These are phyloP conservation scores for Tetragonia tetragonoides DNA, from an alignment of 148 eudicot genomes.

Conservation along the genomic window DNA sequence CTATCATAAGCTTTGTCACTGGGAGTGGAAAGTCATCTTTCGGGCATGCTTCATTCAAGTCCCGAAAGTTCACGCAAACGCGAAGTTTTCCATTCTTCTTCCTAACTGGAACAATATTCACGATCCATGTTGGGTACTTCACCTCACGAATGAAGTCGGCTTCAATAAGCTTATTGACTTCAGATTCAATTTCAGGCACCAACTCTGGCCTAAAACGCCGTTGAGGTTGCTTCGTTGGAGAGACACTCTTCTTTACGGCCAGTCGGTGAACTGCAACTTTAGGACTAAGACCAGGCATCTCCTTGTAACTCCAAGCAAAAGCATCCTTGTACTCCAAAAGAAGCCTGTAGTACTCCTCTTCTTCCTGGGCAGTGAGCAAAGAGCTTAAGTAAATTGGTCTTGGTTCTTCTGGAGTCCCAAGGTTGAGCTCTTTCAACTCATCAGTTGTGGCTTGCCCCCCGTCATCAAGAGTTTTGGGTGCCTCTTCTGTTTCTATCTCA, in stretches of 20 bases:
- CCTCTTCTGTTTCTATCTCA: too few species aligned
- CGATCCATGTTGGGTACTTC: neutral
- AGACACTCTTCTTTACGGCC: neutral
- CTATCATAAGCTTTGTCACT: neutral
- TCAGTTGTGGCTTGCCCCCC: too few species aligned
- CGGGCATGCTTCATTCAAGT: neutral
- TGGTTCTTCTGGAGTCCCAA: too few species aligned
- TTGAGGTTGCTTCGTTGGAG: conserved; percentile 7
- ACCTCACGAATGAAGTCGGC: neutral
- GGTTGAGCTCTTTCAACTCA: too few species aligned
- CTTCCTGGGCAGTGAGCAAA: too few species aligned
- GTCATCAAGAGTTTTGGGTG: too few species aligned
- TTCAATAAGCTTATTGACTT: neutral
- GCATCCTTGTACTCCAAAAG: too few species aligned
- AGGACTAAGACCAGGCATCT: too few species aligned
- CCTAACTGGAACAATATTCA: neutral
- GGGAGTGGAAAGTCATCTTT: conserved; percentile 1
- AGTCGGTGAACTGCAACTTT: too few species aligned
- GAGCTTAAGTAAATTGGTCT: too few species aligned
- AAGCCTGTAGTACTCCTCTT: too few species aligned
- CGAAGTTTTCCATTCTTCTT: conserved; percentile 17
- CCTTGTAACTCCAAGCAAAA: too few species aligned
- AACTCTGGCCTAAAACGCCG: conserved; percentile 10
- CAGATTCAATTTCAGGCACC: neutral
- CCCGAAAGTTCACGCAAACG: conserved; percentile 4